These are phyloP conservation scores for Myxozyma nipponensis DNA, from an alignment of 805 yeast genomes.

Conservation along the genomic window DNA sequence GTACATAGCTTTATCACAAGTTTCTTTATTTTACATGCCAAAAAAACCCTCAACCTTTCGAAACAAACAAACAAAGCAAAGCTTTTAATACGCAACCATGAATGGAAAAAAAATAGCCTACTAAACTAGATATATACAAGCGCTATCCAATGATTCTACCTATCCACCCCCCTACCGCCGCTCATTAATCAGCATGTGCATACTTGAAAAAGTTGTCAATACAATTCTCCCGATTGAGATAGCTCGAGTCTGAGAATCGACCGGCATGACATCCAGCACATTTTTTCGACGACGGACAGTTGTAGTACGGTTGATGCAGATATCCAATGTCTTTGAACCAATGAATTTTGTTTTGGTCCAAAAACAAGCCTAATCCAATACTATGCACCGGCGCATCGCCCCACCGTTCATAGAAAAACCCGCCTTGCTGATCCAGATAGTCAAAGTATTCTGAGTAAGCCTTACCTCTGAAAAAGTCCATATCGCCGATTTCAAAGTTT, in stretches of 20 bases:
- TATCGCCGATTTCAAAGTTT: constrained; percentile 78
- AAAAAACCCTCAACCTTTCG: too few species aligned
- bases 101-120: constrained; percentile 1
- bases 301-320: constrained; percentile 65
- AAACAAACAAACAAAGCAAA: too few species aligned
- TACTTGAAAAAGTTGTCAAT: constrained; percentile 62
- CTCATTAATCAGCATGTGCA: constrained; percentile 21
- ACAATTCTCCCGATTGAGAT: constrained; percentile 67
- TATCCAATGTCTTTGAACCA: constrained; percentile 89
- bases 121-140: background rate
- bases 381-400: constrained; percentile 92
- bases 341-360: constrained; percentile 62
- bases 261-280: constrained; percentile 55
- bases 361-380: constrained; percentile 68
- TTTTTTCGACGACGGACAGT: constrained; percentile 63
- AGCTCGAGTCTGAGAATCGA: constrained; percentile 49
- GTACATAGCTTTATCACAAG: too few species aligned
- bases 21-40: too few species aligned
- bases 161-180: too few species aligned
- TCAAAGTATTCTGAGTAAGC: constrained; percentile 64
- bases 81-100: background rate
- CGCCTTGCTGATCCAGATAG: constrained; percentile 63
- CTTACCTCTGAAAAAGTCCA: constrained; percentile 73
- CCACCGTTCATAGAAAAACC: constrained; percentile 88
- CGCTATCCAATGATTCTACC: too few species aligned